Evolutionary conservation across 495 filamentous ascomycete species (phyloP), one percentile per base, ranked within the genome.

Genomic region (Durotheca rogersii): DNA sequence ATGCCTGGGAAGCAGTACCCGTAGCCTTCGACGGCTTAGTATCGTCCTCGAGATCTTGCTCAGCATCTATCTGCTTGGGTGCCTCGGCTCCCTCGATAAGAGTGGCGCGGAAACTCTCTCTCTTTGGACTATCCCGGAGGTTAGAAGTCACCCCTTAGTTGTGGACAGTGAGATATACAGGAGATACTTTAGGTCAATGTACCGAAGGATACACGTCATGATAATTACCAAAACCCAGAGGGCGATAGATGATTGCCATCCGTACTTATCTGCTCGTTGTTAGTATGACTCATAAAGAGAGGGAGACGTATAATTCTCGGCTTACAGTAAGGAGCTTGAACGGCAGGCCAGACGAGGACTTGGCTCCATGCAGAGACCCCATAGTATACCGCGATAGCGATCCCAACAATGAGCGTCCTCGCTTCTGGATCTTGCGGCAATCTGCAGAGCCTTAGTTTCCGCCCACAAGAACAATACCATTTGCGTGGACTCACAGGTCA

Each of bases 321-420:
- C 65, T 9, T 51, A 71, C 69, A 72, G 20, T 67, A 67, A 15
- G 69, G 69, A 4, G 69, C 69, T 41, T 72, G 60, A 6, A 63
- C 57, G 10, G 69, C 69, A 1, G 69, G 69, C 69, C 69, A 72
- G n/a, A 71, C 60, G 3, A 72, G 62, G 1, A 72, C 69, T 38
- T 72, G 69, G 4, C 64, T 68, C 69, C 69, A 72, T 0, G 69
- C 60, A 11, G 69, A 54, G 2, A 72, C 48, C 6, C 66, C 69
- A 34, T 72, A 71, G 27, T 71, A 66, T 3, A 64, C 57, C 20
- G 69, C 69, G 11, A 72, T 66, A 2, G 69, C 66, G 23, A 69
- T 59, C 7, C 67, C 69, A 3, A 73, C 63, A 21, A 72, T 66
- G 37, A 70, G 47, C 1, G 69, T 61, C 9, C 69, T 66, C 3